Evolutionary conservation across 2,329 filamentous ascomycete species (phyloP), one percentile per base, ranked within the genome.

Genomic region (Cercospora citrullina): DNA sequence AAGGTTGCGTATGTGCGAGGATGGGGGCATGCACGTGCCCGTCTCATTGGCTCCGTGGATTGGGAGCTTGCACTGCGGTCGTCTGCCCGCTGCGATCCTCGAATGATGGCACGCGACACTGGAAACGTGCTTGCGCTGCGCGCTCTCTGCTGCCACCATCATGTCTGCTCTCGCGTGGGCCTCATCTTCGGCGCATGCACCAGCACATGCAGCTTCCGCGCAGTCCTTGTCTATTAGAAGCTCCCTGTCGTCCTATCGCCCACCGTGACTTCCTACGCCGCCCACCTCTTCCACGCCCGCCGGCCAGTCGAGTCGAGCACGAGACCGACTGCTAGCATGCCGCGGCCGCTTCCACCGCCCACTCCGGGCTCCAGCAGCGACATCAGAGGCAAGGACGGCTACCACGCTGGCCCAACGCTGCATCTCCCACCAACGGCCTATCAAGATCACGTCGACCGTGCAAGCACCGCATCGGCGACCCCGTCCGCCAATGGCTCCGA

Each of bases 341-440:
- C 90, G 78, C 88, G 86, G 67, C 84, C 86, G 55, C 84, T 82
- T 65, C 84, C 89, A 64, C 92, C 90, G 55, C 91, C 90, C 53
- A 96, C 92, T 60, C 93, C 92, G 48, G 89, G 88, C 63, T 91
- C 91, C 10, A 94, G 91, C 36, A 90, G 90, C 61, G 92, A 95
- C 76, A 91, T 95, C 77, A 87, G 87, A 66, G 89, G 88, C 71
- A 88, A 92, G 79, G 87, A 88, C 68, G 84, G 90, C 57, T 81
- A 84, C 48, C 83, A 85, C 45, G 82, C 91, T 26, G 91, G 93
- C 74, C 83, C 88, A 70, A 84, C 88, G 62, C 93, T 95, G 77
- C 86, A 91, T 73, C 84, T 96, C 12, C 92, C 92, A 5, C 92
- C 92, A 16, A 91, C 92, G 14, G 92, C 91, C 28, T 84, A 93